A percentile compares a stretch with the other conserved stretches of the same genome.
phyloP scores from a whole-genome alignment of 257 asterid species.

The Ligustrum vulgare region DNA sequence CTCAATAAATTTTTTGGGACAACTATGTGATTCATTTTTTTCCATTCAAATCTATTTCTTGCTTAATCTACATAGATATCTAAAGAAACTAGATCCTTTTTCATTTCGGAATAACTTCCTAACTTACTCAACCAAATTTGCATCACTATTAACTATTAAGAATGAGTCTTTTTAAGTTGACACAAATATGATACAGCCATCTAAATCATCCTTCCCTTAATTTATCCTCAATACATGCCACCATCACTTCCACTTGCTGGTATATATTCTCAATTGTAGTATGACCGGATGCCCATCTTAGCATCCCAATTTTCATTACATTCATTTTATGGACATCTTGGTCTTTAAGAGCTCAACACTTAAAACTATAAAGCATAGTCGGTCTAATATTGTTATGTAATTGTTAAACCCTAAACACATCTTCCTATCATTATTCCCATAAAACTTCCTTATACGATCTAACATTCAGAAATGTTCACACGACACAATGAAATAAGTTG shows the following conservation, averaged over 20 bases:
- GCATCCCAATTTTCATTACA: background rate
- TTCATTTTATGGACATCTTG: background rate
- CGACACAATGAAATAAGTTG: conserved; percentile 9
- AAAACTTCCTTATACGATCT: background rate
- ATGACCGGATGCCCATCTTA: background rate
- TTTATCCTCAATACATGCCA: background rate
- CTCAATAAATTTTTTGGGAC: background rate
- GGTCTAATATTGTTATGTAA: background rate
- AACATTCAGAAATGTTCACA: background rate
- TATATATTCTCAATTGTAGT: background rate
- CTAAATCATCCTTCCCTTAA: background rate
- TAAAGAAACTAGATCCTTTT: background rate
- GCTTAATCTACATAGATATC: background rate
- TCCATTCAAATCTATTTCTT: background rate
- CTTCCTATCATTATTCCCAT: background rate
- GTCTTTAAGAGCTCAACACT: background rate
- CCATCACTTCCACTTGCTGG: background rate
- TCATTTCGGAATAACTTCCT: background rate
- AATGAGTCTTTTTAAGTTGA: background rate
- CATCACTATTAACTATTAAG: background rate
- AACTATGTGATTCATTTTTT: background rate
- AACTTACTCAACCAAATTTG: background rate
- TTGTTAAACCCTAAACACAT: background rate
- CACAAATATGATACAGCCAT: background rate
- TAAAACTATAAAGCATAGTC: background rate